Evolutionary conservation across 2,329 filamentous ascomycete species (phyloP), one percentile per base, ranked within the genome.

Genomic region (Aspergillus caelatus): DNA sequence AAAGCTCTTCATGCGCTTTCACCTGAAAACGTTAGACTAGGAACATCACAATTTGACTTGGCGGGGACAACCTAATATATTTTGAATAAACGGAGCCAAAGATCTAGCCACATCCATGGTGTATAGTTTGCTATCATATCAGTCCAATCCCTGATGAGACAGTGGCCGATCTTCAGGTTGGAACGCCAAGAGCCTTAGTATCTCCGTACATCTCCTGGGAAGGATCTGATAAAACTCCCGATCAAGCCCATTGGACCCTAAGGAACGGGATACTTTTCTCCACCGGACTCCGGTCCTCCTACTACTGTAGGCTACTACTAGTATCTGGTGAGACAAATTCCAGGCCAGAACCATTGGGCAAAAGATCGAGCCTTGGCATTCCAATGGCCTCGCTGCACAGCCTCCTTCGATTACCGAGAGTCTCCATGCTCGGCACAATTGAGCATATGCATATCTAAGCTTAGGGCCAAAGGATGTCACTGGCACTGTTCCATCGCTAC

Each of bases 211-310:
- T n/a, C n/a, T 28, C 26, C 16, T 8, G n/a, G 28, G 30, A 30
- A 36, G 19, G 28, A 48, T 46, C 57, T 48, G 57, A 48, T 50
- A 50, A 26, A 10, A 16, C 43, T 26, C 36, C 30, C 16, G 32
- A 50, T n/a, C 21, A 32, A 46, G 55, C 26, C 21, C n/a, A 48
- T 48, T 36, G 43, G 26, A 48, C 41, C 39, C 56, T n/a, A 58
- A 36, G n/a, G 14, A 30, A 36, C 9, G 39, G 56, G 23, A 48
- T 28, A 26, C 26, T 26, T n/a, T 41, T 34, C 30, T 21, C 57
- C 57, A 58, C 32, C 57, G 57, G 57, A 58, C 57, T 58, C 57
- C 57, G 57, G 8, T 14, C 10, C 48, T 34, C 23, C 26, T 26
- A 26, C 23, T 26, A 26, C 23, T 26, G n/a, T n/a, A n/a, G n/a